Base-by-base conservation (phyloP, 768 basidiomycete species). In the Rhodotorula sphaerocarpa region DNA sequence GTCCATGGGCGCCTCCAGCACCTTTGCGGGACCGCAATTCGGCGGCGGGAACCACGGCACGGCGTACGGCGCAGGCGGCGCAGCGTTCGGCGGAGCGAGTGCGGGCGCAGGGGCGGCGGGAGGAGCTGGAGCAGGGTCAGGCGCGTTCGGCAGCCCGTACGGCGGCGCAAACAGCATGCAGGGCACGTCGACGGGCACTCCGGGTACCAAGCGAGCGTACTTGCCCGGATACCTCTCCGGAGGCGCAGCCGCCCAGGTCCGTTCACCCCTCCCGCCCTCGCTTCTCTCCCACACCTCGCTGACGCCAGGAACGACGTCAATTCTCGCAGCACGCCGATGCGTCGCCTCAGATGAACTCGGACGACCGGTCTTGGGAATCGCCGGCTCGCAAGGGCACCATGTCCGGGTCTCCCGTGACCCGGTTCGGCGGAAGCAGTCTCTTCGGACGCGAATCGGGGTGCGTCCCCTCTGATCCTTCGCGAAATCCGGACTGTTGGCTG, bases 141-240 rank as follows among this genome's bases (percentile, higher is more conserved):
- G 30, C 2, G 57, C 41, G 36, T 57, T 59, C 42, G 63, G 63
- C 12, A 50, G 53, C 21, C 65, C 52, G 25, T 62, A 59, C 23
- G 61, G 59, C 30, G 51, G 31, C 11, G 28, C 45, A 30, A 23
- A 41, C n/a, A 51, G 25, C 23, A 28, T 48, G 55, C 65, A 67
- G 54, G 27, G 50, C 34, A 30, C 43, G 43, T 43, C 30, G 20
- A n/a, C 31, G n/a, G 47, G 52, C 0, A 51, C 52, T 23, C 47
- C 36, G 5, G 65, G 65, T 1, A 47, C 50, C 10, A 63, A 63
- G 50, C 50, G 61, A 33, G 59, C 51, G 31, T 67, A 67, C 45
- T 27, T 67, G 5, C 66, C 66, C 0, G 66, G 66, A 3, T 67
- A 63, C 58, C 30, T 67, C 14, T 57, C 55, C 30, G 50, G 61